phyloP scores from a whole-genome alignment of 1,139 yeast genomes.

The Blastobotrys indianensis region DNA sequence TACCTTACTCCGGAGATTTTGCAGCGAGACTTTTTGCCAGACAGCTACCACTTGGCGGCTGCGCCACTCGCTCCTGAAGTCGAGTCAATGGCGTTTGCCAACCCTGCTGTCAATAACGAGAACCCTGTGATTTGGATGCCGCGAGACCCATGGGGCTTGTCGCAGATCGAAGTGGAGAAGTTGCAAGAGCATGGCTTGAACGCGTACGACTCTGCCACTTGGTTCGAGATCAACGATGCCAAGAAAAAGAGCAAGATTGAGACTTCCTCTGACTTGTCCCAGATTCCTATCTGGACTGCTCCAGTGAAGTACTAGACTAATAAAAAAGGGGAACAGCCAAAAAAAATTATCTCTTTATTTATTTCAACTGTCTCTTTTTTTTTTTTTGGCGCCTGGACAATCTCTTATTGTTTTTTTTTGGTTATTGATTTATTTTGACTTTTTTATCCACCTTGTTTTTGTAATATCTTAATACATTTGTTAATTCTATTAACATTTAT shows the following conservation, averaged over 20 bases:
- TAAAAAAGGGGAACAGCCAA: too few species aligned
- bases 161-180: constrained; percentile 50
- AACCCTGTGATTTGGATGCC: constrained; percentile 87
- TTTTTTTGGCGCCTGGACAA: neutral
- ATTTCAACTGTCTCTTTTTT: too few species aligned
- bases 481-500: too few species aligned
- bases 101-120: constrained; percentile 62
- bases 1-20: constrained; percentile 37
- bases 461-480: neutral
- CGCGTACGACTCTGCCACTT: constrained; percentile 63
- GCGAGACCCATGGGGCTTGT: constrained; percentile 75
- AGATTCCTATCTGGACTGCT: constrained; percentile 26
- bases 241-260: constrained; percentile 26
- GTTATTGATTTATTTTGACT: neutral
- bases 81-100: constrained; percentile 55
- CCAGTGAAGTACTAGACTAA: constrained; percentile 19
- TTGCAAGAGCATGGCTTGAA: constrained; percentile 37
- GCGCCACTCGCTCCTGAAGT: constrained; percentile 31
- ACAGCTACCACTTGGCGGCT: constrained; percentile 38
- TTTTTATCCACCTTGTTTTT: neutral
- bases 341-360: too few species aligned
- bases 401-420: neutral
- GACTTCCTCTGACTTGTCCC: constrained; percentile 18
- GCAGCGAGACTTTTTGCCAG: constrained; percentile 33
- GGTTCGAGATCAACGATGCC: constrained; percentile 43